These are phyloP conservation scores for Aquilaria sinensis DNA, from an alignment of 345 rosid species.

Conservation along the genomic window DNA sequence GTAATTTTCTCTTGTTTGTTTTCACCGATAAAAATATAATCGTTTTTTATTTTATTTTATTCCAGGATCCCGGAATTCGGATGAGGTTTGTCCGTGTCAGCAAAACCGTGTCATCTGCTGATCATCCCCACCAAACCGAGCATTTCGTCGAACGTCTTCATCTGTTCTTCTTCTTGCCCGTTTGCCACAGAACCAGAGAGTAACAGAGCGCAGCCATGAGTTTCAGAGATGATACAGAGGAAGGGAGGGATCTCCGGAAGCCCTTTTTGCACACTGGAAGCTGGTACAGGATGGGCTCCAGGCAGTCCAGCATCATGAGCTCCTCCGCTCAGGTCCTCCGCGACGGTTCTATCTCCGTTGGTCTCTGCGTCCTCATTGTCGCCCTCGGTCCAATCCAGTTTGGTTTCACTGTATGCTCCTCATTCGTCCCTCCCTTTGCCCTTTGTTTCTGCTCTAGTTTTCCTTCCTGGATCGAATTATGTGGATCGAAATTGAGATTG, in stretches of 20 bases:
- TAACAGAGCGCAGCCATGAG: conserved; percentile 27
- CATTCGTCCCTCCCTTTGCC: not conserved
- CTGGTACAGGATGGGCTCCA: conserved; percentile 67
- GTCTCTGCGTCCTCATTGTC: conserved; percentile 62
- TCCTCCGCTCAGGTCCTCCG: conserved; percentile 53
- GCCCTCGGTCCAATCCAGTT: conserved; percentile 73
- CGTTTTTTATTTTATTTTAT: too few species aligned
- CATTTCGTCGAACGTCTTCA: too few species aligned
- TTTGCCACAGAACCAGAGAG: not conserved
- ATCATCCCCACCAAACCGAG: too few species aligned
- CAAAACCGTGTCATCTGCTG: too few species aligned
- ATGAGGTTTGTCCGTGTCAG: too few species aligned
- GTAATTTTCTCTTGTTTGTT: too few species aligned
- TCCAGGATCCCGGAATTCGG: too few species aligned
- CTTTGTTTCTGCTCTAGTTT: not conserved
- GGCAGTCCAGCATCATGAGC: conserved; percentile 54
- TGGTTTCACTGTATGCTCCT: conserved; percentile 51
- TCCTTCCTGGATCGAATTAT: not conserved
- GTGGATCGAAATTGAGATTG: too few species aligned
- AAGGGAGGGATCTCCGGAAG: conserved; percentile 44
- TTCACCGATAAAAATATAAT: too few species aligned
- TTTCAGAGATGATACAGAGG: conserved; percentile 49
- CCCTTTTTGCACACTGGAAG: conserved; percentile 73
- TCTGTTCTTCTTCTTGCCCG: too few species aligned
- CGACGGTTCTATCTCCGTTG: conserved; percentile 62